These are phyloP conservation scores for Umbelopsis sp. DNA, from an alignment of 192 early-diverging fungal genomes.

Conservation along the genomic window DNA sequence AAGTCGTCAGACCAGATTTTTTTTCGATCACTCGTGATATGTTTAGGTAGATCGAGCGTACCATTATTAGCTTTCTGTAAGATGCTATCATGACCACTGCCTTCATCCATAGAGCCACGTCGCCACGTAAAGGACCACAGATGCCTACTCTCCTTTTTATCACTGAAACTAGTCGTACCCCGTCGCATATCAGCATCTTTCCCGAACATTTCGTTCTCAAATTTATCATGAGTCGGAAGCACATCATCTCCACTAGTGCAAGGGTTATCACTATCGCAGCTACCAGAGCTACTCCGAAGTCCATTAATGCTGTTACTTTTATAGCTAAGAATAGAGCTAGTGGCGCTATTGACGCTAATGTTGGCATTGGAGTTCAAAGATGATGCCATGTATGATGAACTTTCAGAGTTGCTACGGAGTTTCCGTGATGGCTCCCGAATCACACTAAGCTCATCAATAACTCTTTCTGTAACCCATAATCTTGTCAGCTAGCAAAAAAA, in stretches of 20 bases:
- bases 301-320: background rate
- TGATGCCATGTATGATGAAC: constrained; percentile 5
- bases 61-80: background rate
- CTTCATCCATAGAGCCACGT: constrained; percentile 5
- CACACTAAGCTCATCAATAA: constrained; percentile 73
- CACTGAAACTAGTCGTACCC: background rate
- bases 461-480: constrained; percentile 69
- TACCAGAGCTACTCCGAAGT: constrained; percentile 9
- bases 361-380: constrained; percentile 19
- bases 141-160: constrained; percentile 1
- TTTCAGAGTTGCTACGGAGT: constrained; percentile 19
- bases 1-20: constrained; percentile 4
- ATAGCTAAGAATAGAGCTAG: background rate
- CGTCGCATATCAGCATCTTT: background rate
- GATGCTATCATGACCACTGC: no score
- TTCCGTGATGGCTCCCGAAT: constrained; percentile 61
- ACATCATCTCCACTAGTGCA: constrained; percentile 16
- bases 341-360: constrained; percentile 20
- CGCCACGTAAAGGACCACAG: constrained; percentile 3
- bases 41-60: background rate
- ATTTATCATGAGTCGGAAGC: background rate
- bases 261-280: constrained; percentile 10
- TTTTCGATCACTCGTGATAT: background rate
- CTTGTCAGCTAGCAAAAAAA: constrained; percentile 66
- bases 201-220: background rate